Evolutionary conservation across 2,329 filamentous ascomycete genomes (phyloP), one percentile per base, ranked within the genome.

Genomic region (Clonostachys solani): DNA sequence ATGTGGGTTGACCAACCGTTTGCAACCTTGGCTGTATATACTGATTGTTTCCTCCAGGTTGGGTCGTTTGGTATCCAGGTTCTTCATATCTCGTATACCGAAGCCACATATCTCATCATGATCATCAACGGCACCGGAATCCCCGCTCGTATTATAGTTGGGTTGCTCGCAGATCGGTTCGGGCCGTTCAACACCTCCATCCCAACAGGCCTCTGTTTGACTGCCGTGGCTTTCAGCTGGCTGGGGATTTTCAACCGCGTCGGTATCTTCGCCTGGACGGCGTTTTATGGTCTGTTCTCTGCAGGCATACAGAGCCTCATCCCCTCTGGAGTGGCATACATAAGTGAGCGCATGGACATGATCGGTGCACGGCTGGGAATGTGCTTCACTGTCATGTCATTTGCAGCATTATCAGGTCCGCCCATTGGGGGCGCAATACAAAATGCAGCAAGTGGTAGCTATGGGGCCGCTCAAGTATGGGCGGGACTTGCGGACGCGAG

Each of bases 41-140:
- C 23, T 29, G 7, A 29, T 29, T 29, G 8, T 4, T 29, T 29
- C 9, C 8, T 29, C 23, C 9, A 29, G 23, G 23, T 29, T 4
- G 23, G 23, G 4, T 29, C 23, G 3, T 29, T 29, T 29, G 23
- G 23, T 29, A 29, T 29, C 8, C 23, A 29, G 9, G 23, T 29
- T 10, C 23, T 29, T 29, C 23, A 29, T 10, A 29, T 29, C 23
- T 29, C 23, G 5, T 76, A 74, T 57, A 64, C 63, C 5, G 65
- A 68, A 37, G 72, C 79, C 6, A 72, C 85, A 46, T 75, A 83
- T 54, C 61, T 86, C 10, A 66, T 87, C 13, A 69, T 86, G 15
- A 66, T 86, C 13, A 66, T 85, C 56, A 87, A 86, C 61, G 81
- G 77, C 29, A 69, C 81, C 16, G 81, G 82, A 2, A 48, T 78